Base-by-base conservation (phyloP, 2,329 filamentous ascomycete genomes). In the Colletotrichum agaves region DNA sequence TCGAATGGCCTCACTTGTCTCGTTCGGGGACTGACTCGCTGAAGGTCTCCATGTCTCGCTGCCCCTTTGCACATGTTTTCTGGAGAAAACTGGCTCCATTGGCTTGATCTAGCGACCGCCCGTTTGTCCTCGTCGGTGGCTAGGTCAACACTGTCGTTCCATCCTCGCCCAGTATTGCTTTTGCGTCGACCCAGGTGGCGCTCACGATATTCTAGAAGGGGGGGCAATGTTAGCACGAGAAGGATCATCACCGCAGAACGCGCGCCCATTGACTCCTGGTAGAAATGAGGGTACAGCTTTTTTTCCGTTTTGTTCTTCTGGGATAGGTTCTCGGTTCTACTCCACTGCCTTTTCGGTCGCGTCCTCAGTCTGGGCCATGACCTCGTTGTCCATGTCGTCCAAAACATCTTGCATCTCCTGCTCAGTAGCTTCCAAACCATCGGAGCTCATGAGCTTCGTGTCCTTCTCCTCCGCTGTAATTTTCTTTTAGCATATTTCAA, bases 361-460 rank as follows among this genome's bases (percentile, higher is more conserved):
- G 57, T 57, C 59, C 60, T 70, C 69, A 39, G 67, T 75, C 13
- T 73, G 63, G 44, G 72, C 73, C 35, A 74, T 72, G 15, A 78
- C 75, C 58, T 80, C 80, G 47, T 79, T 75, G 52, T 82, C 81
- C 68, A 79, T 73, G 53, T 82, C 81, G 58, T 83, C 80, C 50
- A 85, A 74, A 1, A 83, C 83, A 71, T 85, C 85, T 52, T 87
- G 81, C 77, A 88, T 85, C 72, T 90, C 88, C 62, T 88, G 83
- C 71, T 89, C 85, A 4, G 85, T 90, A 5, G 87, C 88, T 73
- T 91, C 88, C 63, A 91, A 78, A 1, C 89, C 89, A 31, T 88
- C 87, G 7, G 88, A 90, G 74, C 85, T 89, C 88, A 91, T 91
- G 67, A 91, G 82, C 73, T 88, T 90, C 71, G 86, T 87, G 70